Base-by-base conservation (phyloP, 1,284 basidiomycete genomes). In the Schizophyllum amplum region DNA sequence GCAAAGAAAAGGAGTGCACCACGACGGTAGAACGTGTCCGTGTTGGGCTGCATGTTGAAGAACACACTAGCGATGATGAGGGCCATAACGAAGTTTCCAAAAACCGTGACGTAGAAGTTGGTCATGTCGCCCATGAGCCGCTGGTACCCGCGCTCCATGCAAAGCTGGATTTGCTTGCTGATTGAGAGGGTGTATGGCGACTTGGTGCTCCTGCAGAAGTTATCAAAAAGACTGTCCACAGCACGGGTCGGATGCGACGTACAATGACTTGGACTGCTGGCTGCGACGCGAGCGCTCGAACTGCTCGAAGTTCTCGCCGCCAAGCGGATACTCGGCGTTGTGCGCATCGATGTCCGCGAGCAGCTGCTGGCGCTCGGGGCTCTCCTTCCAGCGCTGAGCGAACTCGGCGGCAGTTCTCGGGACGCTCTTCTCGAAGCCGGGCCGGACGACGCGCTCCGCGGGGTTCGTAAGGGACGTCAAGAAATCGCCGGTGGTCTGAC, bases 401-500 rank as follows among this genome's bases (percentile, higher is more conserved):
- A 86, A 83, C 57, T 86, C 84, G 13, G 72, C 72, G 0, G 84
- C 67, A 0, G 81, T 83, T 22, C 74, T 72, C 0, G 86, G 86
- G 1, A 80, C 76, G 7, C 66, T 66, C 17, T 62, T 61, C 59
- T 76, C 71, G 61, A 71, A 73, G 7, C 80, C 82, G 9, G 70
- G 59, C 13, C 75, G 71, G 23, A 76, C 65, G 15, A 67, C 72
- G 51, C 85, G 83, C 47, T 82, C 84, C 9, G 74, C 68, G 0
- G 81, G 74, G 64, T 84, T 80, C 1, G 87, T 88, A n/a, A 87
- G 73, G 5, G 72, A 68, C 3, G 78, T 74, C 24, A 88, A 72
- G 70, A 87, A 90, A 65, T 87, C 86, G n/a, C 83, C 79, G 0
- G 83, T 84, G 0, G 84, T 87, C 64, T 88, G 83, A 24, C 85